These are phyloP conservation scores for Prunus mira DNA, from an alignment of 306 rosid genomes.

Conservation along the genomic window DNA sequence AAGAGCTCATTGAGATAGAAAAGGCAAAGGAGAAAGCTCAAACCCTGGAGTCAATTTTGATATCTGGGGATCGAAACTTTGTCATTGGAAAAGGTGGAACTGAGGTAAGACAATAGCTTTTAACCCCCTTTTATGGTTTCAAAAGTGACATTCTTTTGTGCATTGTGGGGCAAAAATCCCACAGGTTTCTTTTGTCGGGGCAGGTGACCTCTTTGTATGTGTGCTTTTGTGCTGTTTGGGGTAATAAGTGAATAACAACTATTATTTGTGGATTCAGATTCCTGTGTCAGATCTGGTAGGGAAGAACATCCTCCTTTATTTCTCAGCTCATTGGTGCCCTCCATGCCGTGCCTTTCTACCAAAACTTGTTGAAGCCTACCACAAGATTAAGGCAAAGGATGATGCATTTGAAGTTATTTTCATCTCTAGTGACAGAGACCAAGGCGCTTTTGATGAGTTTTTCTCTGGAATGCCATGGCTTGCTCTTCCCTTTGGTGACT, in stretches of 20 bases:
- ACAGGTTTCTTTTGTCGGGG: background rate
- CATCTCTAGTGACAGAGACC: slow-evolving; percentile 70
- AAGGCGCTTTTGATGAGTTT: slow-evolving; percentile 54
- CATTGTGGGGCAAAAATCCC: background rate
- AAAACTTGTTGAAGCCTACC: slow-evolving; percentile 53
- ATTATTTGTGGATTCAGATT: slow-evolving; percentile 35
- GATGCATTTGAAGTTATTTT: slow-evolving; percentile 63
- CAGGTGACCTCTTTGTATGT: background rate
- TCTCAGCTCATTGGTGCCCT: slow-evolving; percentile 88
- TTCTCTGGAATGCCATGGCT: slow-evolving; percentile 80
- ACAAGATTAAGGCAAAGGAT: slow-evolving; percentile 55
- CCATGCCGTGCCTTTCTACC: slow-evolving; percentile 79
- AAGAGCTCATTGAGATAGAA: slow-evolving; percentile 45
- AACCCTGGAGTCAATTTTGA: slow-evolving; percentile 62
- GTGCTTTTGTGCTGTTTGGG: background rate
- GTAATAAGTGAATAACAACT: background rate
- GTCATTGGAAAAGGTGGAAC: slow-evolving; percentile 46
- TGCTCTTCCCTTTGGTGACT: slow-evolving; percentile 74
- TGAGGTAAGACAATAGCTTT: slow-evolving; percentile 39
- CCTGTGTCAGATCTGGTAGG: slow-evolving; percentile 65
- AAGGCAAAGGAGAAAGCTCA: slow-evolving; percentile 62
- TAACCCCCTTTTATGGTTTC: background rate
- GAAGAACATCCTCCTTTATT: slow-evolving; percentile 67
- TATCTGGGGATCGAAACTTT: slow-evolving; percentile 45
- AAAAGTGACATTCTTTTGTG: background rate